Evolutionary conservation across 73 alveolate species (phyloP).

Genomic region (Paramecium sexaurelia): DNA sequence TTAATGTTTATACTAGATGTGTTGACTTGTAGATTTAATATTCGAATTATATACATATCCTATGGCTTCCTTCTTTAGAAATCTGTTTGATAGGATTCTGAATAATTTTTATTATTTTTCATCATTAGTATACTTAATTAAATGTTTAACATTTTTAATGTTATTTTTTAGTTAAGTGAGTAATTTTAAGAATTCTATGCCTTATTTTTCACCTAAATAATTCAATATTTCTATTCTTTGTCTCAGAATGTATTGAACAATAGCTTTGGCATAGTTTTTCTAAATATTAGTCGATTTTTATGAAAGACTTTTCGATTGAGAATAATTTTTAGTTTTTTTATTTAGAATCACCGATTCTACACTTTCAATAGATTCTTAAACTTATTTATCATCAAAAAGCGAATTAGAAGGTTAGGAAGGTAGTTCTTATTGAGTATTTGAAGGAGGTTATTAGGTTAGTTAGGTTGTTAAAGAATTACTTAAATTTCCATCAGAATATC

Average conservation of each 20-base stretch:
- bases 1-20: not conserved
- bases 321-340: not conserved
- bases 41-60: not conserved
- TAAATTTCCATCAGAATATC: not conserved
- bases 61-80: not conserved
- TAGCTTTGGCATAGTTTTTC: constrained; percentile 28
- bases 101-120: not conserved
- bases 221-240: not conserved
- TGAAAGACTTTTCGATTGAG: not conserved
- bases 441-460: not conserved
- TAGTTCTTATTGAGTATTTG: not conserved
- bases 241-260: not conserved
- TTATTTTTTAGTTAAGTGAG: not conserved
- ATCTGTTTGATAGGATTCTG: not conserved
- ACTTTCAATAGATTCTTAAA: not conserved
- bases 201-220: not conserved
- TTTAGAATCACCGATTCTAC: not conserved
- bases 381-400: not conserved
- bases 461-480: not conserved
- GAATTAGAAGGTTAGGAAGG: not conserved
- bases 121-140: not conserved
- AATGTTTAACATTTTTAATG: constrained; percentile 1
- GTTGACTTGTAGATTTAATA: not conserved
- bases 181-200: not conserved
- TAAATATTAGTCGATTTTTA: not conserved